Evolutionary conservation across 306 rosid genomes (phyloP), one percentile per base, ranked within the genome.

Genomic region (Prunus dulcis): DNA sequence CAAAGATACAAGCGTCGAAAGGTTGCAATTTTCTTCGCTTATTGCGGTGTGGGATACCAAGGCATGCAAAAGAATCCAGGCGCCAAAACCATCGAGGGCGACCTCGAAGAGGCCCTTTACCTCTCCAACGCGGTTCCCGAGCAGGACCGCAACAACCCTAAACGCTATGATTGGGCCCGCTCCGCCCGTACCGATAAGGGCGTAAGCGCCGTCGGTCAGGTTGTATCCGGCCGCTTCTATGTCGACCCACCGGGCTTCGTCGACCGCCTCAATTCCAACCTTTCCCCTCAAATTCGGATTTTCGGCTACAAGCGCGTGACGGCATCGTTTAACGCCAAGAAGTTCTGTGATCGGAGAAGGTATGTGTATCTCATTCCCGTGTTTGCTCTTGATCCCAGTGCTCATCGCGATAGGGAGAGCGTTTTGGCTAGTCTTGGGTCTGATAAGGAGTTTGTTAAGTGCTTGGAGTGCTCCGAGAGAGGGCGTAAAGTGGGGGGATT

Each of bases 51-150:
- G 43, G 97, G 98, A 67, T 94, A 92, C 81, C 97, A 94, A 81
- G 98, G 97, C 60, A 94, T 94, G 97, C 98, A 94, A 82, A 92
- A 94, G 78, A 94, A 94, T 78, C 97, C 98, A 8, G 96, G 98
- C 77, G 98, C 96, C 57, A 94, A 94, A 85, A 92, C 98, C 80
- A 94, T 92, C 66, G 98, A 94, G 81, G 92, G 96, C 61, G 98
- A 92, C 78, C 87, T 94, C 32, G 98, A 94, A 77, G 96, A 94
- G 78, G 96, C 92, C 52, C 87, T 94, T 25, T 92, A 80, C 82
- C 77, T 51, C 43, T 80, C 98, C 78, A 93, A 93, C 46, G 96
- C 89, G 30, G 95, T 92, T 6, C 92, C 98, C 53, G 97, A 94
- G 45, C 95, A 89, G 15, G 97, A 90, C 75, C 96, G 93, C 3